phyloP scores from a whole-genome alignment of 805 yeast species.

The Spencermartinsiella europaea region DNA sequence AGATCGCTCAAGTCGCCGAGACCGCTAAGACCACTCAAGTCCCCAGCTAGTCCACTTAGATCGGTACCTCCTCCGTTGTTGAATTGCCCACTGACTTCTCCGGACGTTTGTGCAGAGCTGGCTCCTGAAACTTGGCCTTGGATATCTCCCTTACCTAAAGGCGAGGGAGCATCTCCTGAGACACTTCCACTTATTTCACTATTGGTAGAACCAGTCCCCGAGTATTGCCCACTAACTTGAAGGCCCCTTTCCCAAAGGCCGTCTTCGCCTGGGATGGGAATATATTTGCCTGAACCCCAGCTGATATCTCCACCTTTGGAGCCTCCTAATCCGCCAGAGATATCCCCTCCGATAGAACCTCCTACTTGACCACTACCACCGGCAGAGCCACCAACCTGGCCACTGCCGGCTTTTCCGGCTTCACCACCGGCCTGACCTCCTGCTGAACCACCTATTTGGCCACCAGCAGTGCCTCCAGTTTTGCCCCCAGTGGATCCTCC shows the following conservation, averaged over 20 bases:
- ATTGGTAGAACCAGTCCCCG: not conserved
- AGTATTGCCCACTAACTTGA: not conserved
- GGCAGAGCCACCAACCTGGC: not conserved
- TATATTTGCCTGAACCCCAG: not conserved
- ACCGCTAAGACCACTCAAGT: not conserved
- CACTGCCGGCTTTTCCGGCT: not conserved
- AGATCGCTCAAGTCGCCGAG: not conserved
- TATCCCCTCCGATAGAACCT: not conserved
- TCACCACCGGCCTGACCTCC: not conserved
- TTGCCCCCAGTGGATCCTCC: not conserved
- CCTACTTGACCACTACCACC: not conserved
- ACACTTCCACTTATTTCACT: not conserved
- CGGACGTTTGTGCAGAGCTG: not conserved
- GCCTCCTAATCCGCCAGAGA: not conserved
- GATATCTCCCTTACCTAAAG: not conserved
- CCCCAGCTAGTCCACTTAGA: not conserved
- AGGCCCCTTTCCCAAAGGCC: not conserved
- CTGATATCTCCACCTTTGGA: not conserved
- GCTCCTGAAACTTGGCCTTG: not conserved
- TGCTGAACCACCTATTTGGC: not conserved
- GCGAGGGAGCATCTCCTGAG: not conserved
- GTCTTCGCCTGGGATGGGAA: too few relatives aligned
- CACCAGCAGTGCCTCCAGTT: not conserved
- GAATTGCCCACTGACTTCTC: not conserved
- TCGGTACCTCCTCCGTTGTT: not conserved